Evolutionary conservation across 805 yeast genomes (phyloP).

Genomic region (Wickerhamiella brachini): DNA sequence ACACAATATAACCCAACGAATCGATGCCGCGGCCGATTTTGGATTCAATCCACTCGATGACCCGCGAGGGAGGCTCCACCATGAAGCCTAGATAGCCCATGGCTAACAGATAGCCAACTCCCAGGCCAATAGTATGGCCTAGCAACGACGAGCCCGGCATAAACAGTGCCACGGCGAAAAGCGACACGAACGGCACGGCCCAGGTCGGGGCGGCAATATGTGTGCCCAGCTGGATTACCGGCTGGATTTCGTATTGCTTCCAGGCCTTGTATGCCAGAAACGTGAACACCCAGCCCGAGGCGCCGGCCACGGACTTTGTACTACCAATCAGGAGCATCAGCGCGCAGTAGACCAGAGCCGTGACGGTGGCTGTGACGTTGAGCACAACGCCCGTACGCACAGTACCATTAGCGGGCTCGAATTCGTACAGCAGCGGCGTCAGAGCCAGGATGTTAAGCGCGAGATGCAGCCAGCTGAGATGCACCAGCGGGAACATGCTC

Average conservation of each 20-base stretch:
- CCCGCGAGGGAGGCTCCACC: conserved; percentile 42
- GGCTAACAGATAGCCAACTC: conserved; percentile 44
- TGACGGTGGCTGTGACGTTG: conserved; percentile 52
- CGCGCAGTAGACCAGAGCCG: conserved; percentile 48
- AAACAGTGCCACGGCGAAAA: conserved; percentile 31
- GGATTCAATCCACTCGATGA: conserved; percentile 50
- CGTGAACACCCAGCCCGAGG: conserved; percentile 65
- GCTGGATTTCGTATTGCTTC: conserved; percentile 26
- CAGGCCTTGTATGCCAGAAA: conserved; percentile 49
- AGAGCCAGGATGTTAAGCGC: conserved; percentile 43
- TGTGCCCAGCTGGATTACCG: conserved; percentile 22
- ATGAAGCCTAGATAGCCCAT: conserved; percentile 45
- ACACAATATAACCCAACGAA: conserved; percentile 39
- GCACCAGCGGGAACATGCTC: conserved; percentile 66
- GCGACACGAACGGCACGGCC: conserved; percentile 39
- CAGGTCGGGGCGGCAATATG: conserved; percentile 38
- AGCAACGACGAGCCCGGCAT: conserved; percentile 47
- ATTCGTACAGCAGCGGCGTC: conserved; percentile 45
- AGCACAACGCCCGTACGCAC: conserved; percentile 72
- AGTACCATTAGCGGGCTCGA: conserved; percentile 67
- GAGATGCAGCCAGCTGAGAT: conserved; percentile 47
- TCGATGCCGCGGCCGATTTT: conserved; percentile 38
- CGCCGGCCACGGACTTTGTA: conserved; percentile 31
- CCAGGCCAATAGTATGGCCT: conserved; percentile 59
- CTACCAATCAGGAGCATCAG: neutral